A percentile compares a stretch with the other conserved stretches of the same genome.
phyloP scores from a whole-genome alignment of 345 rosid species.

The Leavenworthia alabamica region DNA sequence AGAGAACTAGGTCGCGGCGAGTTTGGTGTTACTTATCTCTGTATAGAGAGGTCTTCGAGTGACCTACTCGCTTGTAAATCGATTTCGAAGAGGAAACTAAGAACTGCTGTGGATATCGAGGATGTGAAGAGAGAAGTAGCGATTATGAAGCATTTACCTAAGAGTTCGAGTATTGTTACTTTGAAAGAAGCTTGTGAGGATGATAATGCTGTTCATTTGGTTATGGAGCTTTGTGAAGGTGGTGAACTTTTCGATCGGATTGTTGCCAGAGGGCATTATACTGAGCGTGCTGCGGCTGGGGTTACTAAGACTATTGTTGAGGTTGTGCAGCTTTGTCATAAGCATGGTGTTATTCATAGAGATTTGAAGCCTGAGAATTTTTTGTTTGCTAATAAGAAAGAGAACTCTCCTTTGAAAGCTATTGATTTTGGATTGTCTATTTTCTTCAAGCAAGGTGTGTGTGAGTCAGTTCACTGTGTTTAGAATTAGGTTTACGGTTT shows the following conservation, averaged over 20 bases:
- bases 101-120: slow-evolving; percentile 85
- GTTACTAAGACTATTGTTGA: slow-evolving; percentile 89
- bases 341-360: slow-evolving; percentile 95
- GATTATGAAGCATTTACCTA: slow-evolving; percentile 91
- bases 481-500: not conserved
- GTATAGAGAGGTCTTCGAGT: slow-evolving; percentile 69
- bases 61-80: slow-evolving; percentile 93
- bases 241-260: slow-evolving; percentile 99
- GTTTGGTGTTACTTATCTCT: slow-evolving; percentile 95
- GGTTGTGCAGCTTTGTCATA: slow-evolving; percentile 92
- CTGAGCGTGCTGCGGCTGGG: slow-evolving; percentile 94
- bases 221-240: slow-evolving; percentile 99
- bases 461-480: slow-evolving; percentile 9
- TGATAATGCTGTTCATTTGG: slow-evolving; percentile 94
- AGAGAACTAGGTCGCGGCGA: slow-evolving; percentile 98
- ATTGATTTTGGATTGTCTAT: slow-evolving; percentile 98
- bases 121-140: slow-evolving; percentile 97
- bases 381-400: slow-evolving; percentile 94
- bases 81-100: slow-evolving; percentile 91
- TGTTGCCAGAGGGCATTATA: slow-evolving; percentile 95
- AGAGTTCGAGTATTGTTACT: slow-evolving; percentile 79
- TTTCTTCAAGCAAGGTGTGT: slow-evolving; percentile 89
- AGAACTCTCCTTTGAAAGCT: slow-evolving; percentile 96
- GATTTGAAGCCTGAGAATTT: slow-evolving; percentile 99
- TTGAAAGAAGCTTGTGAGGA: slow-evolving; percentile 96